These are phyloP conservation scores for Cercospora sp. DNA, from an alignment of 2,329 filamentous ascomycete genomes.

Conservation along the genomic window DNA sequence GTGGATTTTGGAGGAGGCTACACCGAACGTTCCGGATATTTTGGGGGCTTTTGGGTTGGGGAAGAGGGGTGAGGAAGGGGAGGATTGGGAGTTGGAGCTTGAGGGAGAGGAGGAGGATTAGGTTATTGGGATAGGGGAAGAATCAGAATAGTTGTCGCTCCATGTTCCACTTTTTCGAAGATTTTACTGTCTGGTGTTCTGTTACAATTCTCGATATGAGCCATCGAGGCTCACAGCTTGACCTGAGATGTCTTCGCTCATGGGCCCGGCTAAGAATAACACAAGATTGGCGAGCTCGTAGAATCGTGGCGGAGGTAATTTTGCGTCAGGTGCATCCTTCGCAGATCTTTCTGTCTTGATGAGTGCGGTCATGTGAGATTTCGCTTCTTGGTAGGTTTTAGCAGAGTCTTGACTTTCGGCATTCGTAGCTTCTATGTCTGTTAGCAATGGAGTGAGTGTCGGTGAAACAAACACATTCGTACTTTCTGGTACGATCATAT, in stretches of 20 bases:
- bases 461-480: background rate
- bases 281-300: conserved; percentile 25
- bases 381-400: conserved; percentile 21
- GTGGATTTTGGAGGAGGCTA: conserved; percentile 22
- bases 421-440: background rate
- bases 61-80: background rate
- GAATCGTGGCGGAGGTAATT: conserved; percentile 15
- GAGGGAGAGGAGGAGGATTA: background rate
- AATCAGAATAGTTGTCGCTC: no score
- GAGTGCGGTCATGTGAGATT: conserved; percentile 25
- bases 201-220: conserved; percentile 16
- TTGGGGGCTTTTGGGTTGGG: background rate
- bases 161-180: no score
- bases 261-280: conserved; percentile 25
- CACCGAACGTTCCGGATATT: background rate
- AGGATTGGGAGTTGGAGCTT: background rate
- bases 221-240: conserved; percentile 19
- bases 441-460: background rate
- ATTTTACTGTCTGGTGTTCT: no score
- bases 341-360: conserved; percentile 21
- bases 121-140: no score
- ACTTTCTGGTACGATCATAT: conserved; percentile 17
- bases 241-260: conserved; percentile 21
- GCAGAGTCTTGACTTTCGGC: conserved; percentile 1
- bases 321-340: conserved; percentile 13